These are phyloP conservation scores for Phaeosphaeria sp. DNA, from an alignment of 2,329 filamentous ascomycete genomes.

Conservation along the genomic window DNA sequence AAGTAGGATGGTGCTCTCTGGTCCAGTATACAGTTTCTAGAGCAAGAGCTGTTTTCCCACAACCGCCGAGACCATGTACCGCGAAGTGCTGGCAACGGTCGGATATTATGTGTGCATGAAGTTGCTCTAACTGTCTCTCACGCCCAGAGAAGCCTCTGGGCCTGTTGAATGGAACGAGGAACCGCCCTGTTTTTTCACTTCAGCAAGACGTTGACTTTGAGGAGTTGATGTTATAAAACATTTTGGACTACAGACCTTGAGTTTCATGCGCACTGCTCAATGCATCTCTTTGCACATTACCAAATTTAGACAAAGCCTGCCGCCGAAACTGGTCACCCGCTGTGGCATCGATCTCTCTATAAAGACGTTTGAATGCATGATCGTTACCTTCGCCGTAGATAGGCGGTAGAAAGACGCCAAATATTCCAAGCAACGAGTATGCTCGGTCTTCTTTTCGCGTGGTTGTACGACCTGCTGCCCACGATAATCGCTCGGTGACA, in stretches of 20 bases:
- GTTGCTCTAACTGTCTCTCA: conserved; percentile 11
- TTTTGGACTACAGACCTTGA: background rate
- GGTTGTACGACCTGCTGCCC: conserved; percentile 4
- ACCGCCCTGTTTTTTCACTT: background rate
- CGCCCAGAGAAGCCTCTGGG: conserved; percentile 18
- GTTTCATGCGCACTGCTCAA: background rate
- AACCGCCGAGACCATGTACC: conserved; percentile 22
- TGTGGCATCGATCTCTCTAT: background rate
- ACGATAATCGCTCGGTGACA: conserved; percentile 11
- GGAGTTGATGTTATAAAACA: too few relatives aligned
- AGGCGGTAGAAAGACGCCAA: conserved; percentile 1
- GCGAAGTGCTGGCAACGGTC: conserved; percentile 10
- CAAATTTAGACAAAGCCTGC: background rate
- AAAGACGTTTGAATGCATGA: conserved; percentile 4
- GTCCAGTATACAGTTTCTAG: conserved; percentile 49
- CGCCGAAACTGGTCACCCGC: background rate
- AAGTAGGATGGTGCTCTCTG: conserved; percentile 24
- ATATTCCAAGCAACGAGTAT: conserved; percentile 8
- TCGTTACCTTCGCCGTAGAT: conserved; percentile 5
- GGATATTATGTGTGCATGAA: conserved; percentile 5
- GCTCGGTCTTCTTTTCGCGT: conserved; percentile 2
- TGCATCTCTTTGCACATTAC: background rate
- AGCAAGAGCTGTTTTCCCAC: conserved; percentile 28
- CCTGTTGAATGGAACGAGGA: background rate
- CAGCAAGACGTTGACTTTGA: too few relatives aligned